These are phyloP conservation scores for Cercis canadensis DNA, from an alignment of 306 rosid species.

Conservation along the genomic window DNA sequence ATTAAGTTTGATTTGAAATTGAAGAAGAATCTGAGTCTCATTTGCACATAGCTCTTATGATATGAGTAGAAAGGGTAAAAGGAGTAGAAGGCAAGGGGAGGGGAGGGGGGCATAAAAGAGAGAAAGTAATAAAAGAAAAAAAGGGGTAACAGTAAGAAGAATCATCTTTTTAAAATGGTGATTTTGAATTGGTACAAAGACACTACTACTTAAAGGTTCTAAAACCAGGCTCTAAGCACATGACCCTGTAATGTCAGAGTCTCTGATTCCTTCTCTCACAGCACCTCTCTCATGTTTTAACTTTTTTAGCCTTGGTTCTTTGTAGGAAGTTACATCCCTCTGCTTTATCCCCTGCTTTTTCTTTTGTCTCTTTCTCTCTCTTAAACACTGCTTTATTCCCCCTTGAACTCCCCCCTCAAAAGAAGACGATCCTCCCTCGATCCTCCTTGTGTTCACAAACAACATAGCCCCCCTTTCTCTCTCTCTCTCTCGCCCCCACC, in stretches of 20 bases:
- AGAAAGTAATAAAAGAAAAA: constrained; percentile 45
- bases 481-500: constrained; percentile 47
- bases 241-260: constrained; percentile 84
- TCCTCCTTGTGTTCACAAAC: constrained; percentile 83
- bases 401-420: constrained; percentile 80
- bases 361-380: constrained; percentile 51
- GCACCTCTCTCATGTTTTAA: constrained; percentile 47
- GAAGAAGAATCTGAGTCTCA: constrained; percentile 47
- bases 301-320: constrained; percentile 67
- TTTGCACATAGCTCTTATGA: constrained; percentile 34
- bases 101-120: constrained; percentile 41
- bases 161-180: constrained; percentile 70
- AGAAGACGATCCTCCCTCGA: constrained; percentile 78
- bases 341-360: constrained; percentile 70
- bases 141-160: constrained; percentile 54
- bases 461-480: constrained; percentile 48
- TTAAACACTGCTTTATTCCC: constrained; percentile 75
- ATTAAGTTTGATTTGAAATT: constrained; percentile 46
- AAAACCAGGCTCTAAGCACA: constrained; percentile 79
- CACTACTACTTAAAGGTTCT: constrained; percentile 49
- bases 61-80: constrained; percentile 43
- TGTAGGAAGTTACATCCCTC: constrained; percentile 89
- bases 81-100: constrained; percentile 26
- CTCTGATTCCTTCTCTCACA: constrained; percentile 75
- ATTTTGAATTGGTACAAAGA: constrained; percentile 74